Evolutionary conservation across 495 filamentous ascomycete genomes (phyloP).

Genomic region (Hyaloscypha finlandica): DNA sequence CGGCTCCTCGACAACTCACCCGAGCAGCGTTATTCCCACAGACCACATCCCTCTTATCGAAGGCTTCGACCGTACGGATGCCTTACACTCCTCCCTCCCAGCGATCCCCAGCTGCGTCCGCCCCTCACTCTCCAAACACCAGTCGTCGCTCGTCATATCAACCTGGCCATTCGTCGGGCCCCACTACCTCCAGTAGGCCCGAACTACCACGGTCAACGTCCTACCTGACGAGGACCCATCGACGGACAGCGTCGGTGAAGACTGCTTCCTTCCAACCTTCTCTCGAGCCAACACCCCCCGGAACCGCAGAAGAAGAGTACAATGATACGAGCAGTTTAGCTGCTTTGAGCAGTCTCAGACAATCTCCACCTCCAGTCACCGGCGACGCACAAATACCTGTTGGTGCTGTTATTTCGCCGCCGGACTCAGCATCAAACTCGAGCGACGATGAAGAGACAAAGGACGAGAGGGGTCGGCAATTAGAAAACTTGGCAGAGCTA

Average conservation of each 20-base stretch:
- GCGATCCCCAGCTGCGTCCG: slow-evolving; percentile 74
- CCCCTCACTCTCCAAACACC: slow-evolving; percentile 60
- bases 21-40: slow-evolving; percentile 15
- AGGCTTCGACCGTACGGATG: slow-evolving; percentile 54
- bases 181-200: slow-evolving; percentile 47
- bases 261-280: slow-evolving; percentile 35
- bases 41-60: neutral
- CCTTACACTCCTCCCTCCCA: slow-evolving; percentile 91
- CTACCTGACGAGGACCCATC: slow-evolving; percentile 61
- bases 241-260: slow-evolving; percentile 38
- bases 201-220: slow-evolving; percentile 72
- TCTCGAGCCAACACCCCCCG: slow-evolving; percentile 42
- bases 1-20: slow-evolving; percentile 22
- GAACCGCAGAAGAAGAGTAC: slow-evolving; percentile 53
- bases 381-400: slow-evolving; percentile 68
- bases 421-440: slow-evolving; percentile 74
- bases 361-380: slow-evolving; percentile 77
- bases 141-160: slow-evolving; percentile 59
- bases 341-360: slow-evolving; percentile 60
- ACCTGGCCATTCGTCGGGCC: slow-evolving; percentile 34
- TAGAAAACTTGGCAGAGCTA: slow-evolving; percentile 72
- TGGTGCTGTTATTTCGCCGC: slow-evolving; percentile 83
- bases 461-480: slow-evolving; percentile 51
- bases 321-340: slow-evolving; percentile 37
- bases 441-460: slow-evolving; percentile 79